These are phyloP conservation scores for Plasmodium adleri DNA, from an alignment of 169 alveolate species.

Conservation along the genomic window DNA sequence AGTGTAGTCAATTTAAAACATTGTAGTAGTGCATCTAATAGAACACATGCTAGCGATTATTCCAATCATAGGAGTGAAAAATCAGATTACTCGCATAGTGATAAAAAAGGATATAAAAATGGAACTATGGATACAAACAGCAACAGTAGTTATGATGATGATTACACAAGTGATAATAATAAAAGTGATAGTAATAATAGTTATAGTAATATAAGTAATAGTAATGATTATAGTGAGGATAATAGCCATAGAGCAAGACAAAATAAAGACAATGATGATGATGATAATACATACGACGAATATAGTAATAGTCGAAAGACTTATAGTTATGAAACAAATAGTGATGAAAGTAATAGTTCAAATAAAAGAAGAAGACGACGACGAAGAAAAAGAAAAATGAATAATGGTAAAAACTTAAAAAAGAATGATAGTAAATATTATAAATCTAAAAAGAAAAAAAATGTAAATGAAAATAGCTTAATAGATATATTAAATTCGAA, in stretches of 20 bases:
- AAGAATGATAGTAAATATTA: neutral
- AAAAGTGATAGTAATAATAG: neutral
- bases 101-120: neutral
- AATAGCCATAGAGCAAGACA: neutral
- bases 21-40: neutral
- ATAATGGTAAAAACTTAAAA: neutral
- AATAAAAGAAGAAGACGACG: neutral
- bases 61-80: neutral
- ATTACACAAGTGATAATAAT: neutral
- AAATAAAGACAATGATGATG: neutral
- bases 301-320: neutral
- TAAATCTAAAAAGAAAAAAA: neutral
- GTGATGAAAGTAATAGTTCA: neutral
- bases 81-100: neutral
- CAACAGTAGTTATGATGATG: neutral
- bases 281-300: neutral
- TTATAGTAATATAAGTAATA: neutral
- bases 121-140: neutral
- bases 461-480: constrained; percentile 29
- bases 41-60: neutral
- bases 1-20: too few relatives aligned
- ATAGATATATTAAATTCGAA: constrained; percentile 42
- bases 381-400: neutral
- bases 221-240: neutral
- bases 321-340: neutral